phyloP scores from a whole-genome alignment of 169 alveolate genomes.

The Amoebophrya sp. region DNA sequence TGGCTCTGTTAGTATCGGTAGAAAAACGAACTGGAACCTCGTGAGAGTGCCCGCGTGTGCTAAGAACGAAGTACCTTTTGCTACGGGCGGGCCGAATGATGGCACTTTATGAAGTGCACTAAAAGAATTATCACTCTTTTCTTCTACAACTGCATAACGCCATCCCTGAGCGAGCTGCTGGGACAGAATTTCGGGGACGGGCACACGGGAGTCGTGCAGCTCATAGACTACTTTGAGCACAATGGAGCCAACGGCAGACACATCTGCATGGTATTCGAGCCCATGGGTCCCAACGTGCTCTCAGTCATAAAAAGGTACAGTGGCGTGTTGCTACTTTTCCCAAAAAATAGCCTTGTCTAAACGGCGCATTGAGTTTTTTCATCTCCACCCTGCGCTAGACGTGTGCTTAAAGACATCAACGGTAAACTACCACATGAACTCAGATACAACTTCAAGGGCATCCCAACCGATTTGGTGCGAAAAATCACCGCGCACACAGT shows the following conservation, averaged over 20 bases:
- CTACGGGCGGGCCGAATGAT: too few species aligned
- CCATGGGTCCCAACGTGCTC: slow-evolving; percentile 93
- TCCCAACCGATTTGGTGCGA: slow-evolving; percentile 86
- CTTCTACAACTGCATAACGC: background rate
- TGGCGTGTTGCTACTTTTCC: too few species aligned
- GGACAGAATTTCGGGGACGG: slow-evolving; percentile 6
- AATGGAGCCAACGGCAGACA: slow-evolving; percentile 96
- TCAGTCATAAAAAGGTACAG: slow-evolving; percentile 88
- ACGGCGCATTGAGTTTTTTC: too few species aligned
- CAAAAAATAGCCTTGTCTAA: too few species aligned
- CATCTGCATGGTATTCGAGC: slow-evolving; percentile 96
- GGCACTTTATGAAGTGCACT: too few species aligned
- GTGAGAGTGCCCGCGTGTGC: too few species aligned
- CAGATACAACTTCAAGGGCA: slow-evolving; percentile 77
- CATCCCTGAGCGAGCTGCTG: background rate
- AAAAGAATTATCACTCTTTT: too few species aligned
- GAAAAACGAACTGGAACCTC: too few species aligned
- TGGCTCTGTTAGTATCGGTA: too few species aligned
- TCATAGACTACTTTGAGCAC: slow-evolving; percentile 86
- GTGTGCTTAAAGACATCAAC: too few species aligned
- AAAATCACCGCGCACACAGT: slow-evolving; percentile 89
- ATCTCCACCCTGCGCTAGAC: too few species aligned
- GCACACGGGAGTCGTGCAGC: slow-evolving; percentile 78
- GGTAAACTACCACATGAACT: background rate
- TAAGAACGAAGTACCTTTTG: too few species aligned